Base-by-base conservation (phyloP, 805 yeast genomes). In the Priceomyces melissophilus region DNA sequence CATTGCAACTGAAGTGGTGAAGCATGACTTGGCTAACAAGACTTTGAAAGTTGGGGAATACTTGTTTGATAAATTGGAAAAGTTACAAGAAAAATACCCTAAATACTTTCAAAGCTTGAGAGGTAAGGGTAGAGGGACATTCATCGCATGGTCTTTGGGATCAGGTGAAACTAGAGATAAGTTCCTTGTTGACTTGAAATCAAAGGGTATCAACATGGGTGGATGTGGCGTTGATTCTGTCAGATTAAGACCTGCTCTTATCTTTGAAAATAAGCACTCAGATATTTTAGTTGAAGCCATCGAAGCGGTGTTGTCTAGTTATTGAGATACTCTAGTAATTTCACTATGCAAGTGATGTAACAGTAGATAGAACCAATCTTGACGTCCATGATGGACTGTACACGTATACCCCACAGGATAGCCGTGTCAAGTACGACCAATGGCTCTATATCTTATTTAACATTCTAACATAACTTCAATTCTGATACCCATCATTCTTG, bases 181-280 rank as follows among this genome's bases (percentile, higher is more conserved):
- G 52, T 81, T 87, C 63, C 65, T 84, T 54, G 51, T 49, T 46
- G 79, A 75, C 47, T 71, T 83, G 76, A 82, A 79, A 67, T 57
- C 64, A 35, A 71, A 59, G 37, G 95, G 95, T 63, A 74, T 84
- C 47, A 86, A 87, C 63, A 76, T 84, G 57, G 95, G 95, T 53
- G 95, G 90, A 37, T 87, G 95, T 67, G 90, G 91, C 40, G 85
- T 78, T 41, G 75, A 71, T 47, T 78, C 90, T 43, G 84, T 87
- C 38, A 81, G 95, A 69, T 73, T 86, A 61, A 79, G 95, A 69
- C 95, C 95, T 46, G 75, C 87, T 34, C 69, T 86, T 54, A 79
- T 81, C 14, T 86, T 86, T 60, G 89, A 84, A 70, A 77, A 82
- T 67, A 81, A 81, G 65, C 95, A 86, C 56, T 91, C 86, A 41